Evolutionary conservation across 257 asterid species (phyloP).

Genomic region (Przewalskia tangutica): DNA sequence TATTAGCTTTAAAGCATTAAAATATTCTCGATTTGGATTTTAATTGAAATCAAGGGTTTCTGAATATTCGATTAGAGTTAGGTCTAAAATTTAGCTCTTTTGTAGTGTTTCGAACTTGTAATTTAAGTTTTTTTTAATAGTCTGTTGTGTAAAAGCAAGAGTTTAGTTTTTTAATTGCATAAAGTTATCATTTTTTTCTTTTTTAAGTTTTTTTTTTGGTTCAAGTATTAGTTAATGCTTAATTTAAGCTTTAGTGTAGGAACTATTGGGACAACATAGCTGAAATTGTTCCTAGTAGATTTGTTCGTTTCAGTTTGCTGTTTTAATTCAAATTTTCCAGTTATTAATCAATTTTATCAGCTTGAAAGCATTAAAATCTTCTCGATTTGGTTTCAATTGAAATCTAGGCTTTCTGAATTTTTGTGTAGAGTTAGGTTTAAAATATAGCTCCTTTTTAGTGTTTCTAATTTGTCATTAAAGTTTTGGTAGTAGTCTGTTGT

Average conservation of each 20-base stretch:
- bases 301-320: too few relatives aligned
- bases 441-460: not conserved
- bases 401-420: not conserved
- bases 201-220: not conserved
- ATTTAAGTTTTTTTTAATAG: not conserved
- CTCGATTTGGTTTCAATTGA: not conserved
- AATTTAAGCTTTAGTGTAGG: not conserved
- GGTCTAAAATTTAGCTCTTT: not conserved
- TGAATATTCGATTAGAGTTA: too few relatives aligned
- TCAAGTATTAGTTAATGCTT: not conserved
- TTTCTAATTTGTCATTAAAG: not conserved
- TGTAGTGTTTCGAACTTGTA: not conserved
- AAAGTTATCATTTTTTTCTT: not conserved
- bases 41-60: too few relatives aligned
- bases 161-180: not conserved
- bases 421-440: not conserved
- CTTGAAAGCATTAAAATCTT: not conserved
- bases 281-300: too few relatives aligned
- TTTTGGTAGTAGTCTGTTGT: not conserved
- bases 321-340: not conserved
- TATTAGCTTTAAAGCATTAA: too few relatives aligned
- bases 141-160: not conserved
- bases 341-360: not conserved
- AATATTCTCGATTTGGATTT: too few relatives aligned
- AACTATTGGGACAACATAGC: too few relatives aligned